Conservation (phyloP, 1,284 basidiomycete species). For the Trichosporon sp. region DNA sequence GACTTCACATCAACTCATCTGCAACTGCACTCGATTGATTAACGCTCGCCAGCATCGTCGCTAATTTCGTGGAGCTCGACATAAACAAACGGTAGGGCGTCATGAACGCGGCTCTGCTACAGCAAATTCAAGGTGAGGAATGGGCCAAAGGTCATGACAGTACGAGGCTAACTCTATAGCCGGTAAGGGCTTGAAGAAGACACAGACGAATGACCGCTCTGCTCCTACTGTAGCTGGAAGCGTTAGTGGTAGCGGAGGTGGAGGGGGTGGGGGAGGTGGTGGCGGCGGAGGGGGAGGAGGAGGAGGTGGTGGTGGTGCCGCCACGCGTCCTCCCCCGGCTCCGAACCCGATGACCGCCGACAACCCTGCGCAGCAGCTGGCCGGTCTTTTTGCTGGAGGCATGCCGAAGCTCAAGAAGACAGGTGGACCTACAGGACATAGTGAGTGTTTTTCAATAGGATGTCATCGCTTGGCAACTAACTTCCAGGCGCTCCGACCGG, state of each 20-base stretch:
- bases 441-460: slow-evolving; percentile 21
- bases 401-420: slow-evolving; percentile 85
- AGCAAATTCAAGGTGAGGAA: slow-evolving; percentile 50
- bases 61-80: neutral
- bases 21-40: neutral
- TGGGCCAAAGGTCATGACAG: neutral
- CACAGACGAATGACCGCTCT: slow-evolving; percentile 79
- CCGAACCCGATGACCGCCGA: slow-evolving; percentile 34
- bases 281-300: slow-evolving; percentile 59
- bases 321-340: slow-evolving; percentile 28
- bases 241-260: slow-evolving; percentile 52
- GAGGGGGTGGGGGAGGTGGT: slow-evolving; percentile 48
- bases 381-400: slow-evolving; percentile 82
- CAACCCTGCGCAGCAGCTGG: slow-evolving; percentile 67
- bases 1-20: neutral
- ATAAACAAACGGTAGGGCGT: slow-evolving; percentile 7
- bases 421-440: slow-evolving; percentile 63
- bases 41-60: neutral
- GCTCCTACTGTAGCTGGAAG: slow-evolving; percentile 64
- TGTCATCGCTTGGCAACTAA: neutral
- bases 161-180: slow-evolving; percentile 49
- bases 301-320: slow-evolving; percentile 40
- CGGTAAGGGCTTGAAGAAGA: slow-evolving; percentile 77
- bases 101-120: slow-evolving; percentile 52
- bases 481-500: neutral